phyloP scores from a whole-genome alignment of 108 stramenopile species.

The Cylindrotheca closterium region DNA sequence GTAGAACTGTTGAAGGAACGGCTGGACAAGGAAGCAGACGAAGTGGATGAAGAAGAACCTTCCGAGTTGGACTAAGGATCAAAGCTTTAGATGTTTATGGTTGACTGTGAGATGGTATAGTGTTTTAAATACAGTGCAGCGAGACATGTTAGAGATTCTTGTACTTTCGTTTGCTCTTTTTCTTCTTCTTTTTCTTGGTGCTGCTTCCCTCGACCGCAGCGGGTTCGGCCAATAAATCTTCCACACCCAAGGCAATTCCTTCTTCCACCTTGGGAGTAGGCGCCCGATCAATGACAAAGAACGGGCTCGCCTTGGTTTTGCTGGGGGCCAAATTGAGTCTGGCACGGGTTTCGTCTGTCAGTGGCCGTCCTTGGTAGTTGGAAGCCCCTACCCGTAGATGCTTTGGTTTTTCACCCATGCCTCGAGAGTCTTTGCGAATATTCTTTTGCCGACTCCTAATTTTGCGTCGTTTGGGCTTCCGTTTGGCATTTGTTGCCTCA shows the following conservation, averaged over 20 bases:
- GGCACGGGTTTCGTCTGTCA: constrained; percentile 63
- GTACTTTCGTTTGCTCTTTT: constrained; percentile 33
- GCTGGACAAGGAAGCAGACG: constrained; percentile 64
- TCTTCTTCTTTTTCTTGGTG: constrained; percentile 8
- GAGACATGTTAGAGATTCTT: too few relatives aligned
- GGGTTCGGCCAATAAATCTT: constrained; percentile 26
- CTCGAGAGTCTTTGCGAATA: constrained; percentile 73
- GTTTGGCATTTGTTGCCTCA: background rate
- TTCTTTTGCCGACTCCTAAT: constrained; percentile 82
- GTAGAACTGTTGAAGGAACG: constrained; percentile 68
- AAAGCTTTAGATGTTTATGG: background rate
- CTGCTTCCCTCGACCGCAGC: background rate
- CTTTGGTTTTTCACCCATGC: constrained; percentile 52
- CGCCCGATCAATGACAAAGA: constrained; percentile 13
- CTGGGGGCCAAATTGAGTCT: constrained; percentile 41
- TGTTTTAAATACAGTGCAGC: too few relatives aligned
- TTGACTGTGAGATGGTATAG: background rate
- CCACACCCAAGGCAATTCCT: constrained; percentile 31
- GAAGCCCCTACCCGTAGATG: constrained; percentile 50
- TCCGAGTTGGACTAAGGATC: constrained; percentile 37
- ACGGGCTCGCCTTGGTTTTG: constrained; percentile 3
- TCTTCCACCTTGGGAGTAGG: constrained; percentile 5
- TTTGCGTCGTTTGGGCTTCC: constrained; percentile 40
- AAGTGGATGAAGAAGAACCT: constrained; percentile 36
- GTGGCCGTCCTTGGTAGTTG: constrained; percentile 55